These are phyloP conservation scores for Colletotrichum abscissum DNA, from an alignment of 2,329 filamentous ascomycete species.

Conservation along the genomic window DNA sequence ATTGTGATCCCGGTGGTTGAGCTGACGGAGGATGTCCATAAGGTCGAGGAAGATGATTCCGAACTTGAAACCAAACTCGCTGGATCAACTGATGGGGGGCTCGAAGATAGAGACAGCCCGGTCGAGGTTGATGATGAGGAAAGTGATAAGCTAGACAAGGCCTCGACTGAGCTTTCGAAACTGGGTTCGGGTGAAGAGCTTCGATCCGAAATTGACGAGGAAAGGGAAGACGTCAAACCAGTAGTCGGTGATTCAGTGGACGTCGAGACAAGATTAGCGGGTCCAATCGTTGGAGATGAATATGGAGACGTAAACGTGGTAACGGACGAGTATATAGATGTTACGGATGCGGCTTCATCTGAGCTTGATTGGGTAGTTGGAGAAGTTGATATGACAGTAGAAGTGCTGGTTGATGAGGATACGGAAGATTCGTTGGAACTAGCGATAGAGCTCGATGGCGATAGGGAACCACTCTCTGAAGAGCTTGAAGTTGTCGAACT, in stretches of 20 bases:
- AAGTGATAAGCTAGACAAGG: background rate
- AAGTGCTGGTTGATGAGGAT: too few relatives aligned
- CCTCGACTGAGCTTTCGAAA: background rate
- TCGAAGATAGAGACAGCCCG: background rate
- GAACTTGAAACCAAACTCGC: background rate
- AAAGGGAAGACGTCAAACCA: background rate
- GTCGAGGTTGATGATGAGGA: background rate
- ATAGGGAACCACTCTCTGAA: too few relatives aligned
- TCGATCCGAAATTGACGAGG: background rate
- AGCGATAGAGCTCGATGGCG: too few relatives aligned
- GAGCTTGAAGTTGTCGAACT: too few relatives aligned
- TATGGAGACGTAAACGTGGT: background rate
- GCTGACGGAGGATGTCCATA: background rate
- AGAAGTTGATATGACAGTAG: too few relatives aligned
- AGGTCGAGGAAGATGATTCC: background rate
- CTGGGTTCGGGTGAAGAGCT: background rate
- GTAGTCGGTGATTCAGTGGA: background rate
- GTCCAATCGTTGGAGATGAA: background rate
- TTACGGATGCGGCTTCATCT: too few relatives aligned
- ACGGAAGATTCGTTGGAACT: too few relatives aligned
- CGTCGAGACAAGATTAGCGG: background rate
- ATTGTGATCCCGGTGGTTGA: background rate
- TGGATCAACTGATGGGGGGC: background rate
- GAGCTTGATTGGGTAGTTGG: too few relatives aligned
- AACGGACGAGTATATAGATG: too few relatives aligned